phyloP scores from a whole-genome alignment of 768 basidiomycete species.

The Boletus sp. region DNA sequence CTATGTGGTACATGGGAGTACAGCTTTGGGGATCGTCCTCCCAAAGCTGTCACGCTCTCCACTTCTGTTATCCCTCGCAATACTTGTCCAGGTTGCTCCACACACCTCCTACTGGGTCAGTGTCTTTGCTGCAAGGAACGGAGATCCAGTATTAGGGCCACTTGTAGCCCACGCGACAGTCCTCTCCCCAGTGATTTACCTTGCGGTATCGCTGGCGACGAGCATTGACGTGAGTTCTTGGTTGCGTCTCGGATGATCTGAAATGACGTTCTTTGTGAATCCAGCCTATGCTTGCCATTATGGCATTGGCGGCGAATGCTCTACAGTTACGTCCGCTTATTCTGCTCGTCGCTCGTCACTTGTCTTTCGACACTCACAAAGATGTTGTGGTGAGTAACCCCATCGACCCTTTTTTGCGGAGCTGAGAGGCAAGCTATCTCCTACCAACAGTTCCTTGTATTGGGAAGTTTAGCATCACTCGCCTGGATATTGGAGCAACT shows the following conservation, averaged over 20 bases:
- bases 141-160: constrained; percentile 55
- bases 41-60: constrained; percentile 27
- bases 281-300: constrained; percentile 23
- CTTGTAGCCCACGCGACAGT: constrained; percentile 55
- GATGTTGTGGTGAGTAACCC: constrained; percentile 21
- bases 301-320: constrained; percentile 26
- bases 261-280: background rate
- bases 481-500: constrained; percentile 13
- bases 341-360: constrained; percentile 5
- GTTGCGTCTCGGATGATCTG: background rate
- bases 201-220: constrained; percentile 48
- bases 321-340: constrained; percentile 27
- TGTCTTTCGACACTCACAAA: constrained; percentile 22
- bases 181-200: constrained; percentile 54
- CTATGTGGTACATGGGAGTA: constrained; percentile 38
- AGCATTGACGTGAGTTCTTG: constrained; percentile 38
- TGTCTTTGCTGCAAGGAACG: constrained; percentile 53
- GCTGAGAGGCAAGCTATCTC: constrained; percentile 1
- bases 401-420: background rate
- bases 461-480: constrained; percentile 20
- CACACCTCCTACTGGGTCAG: constrained; percentile 68
- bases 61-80: constrained; percentile 35
- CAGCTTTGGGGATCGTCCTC: constrained; percentile 34
- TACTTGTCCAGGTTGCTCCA: constrained; percentile 48
- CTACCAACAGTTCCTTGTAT: constrained; percentile 20